Base-by-base conservation (phyloP, 108 stramenopile species). In the Cylindrotheca closterium region DNA sequence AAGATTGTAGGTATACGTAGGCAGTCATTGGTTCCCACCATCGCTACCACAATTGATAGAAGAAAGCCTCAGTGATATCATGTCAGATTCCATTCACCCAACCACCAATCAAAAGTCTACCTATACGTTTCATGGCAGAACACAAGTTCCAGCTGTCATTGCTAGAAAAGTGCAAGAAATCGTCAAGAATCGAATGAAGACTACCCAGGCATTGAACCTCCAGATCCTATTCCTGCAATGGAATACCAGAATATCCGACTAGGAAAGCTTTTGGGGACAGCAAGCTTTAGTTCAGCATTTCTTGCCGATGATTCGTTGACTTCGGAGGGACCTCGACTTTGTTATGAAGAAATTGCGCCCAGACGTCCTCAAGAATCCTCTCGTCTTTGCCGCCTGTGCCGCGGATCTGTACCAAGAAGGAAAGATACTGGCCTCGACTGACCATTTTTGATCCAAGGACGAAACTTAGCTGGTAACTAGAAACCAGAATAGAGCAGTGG, bases 201-300 rank as follows among this genome's bases (percentile, higher is more conserved):
- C 37, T 10, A 10, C 37, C 7, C 10, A 42, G 15, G 37, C 37
- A 42, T 42, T 15, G 37, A 7, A 7, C 37, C 37, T 10, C 7
- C 7, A 15, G 15, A 42, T 15, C 15, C 37, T 7, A 42, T 42
- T 42, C 10, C 7, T 10, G 15, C 15, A 42, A 42, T 42, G 37
- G 37, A 42, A 15, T 42, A 42, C 15, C 15, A 7, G 37, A 24
- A 79, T 48, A 46, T 82, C 19, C 15, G 54, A 28, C 19, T 79
- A 0, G 87, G 87, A 15, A 62, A 49, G 59, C 73, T 85, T 1
- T 65, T 88, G 29, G 87, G 87, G 10, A 49, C 68, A 10, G 87
- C 84, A 32, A 82, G 84, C 22, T 88, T 85, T 54, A 81, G 80
- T 55, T 23, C 57, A 3, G 87, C 81, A 10, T 83, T 56, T 70